Base-by-base conservation (phyloP, 2,329 filamentous ascomycete species). In the Amauroascus niger region DNA sequence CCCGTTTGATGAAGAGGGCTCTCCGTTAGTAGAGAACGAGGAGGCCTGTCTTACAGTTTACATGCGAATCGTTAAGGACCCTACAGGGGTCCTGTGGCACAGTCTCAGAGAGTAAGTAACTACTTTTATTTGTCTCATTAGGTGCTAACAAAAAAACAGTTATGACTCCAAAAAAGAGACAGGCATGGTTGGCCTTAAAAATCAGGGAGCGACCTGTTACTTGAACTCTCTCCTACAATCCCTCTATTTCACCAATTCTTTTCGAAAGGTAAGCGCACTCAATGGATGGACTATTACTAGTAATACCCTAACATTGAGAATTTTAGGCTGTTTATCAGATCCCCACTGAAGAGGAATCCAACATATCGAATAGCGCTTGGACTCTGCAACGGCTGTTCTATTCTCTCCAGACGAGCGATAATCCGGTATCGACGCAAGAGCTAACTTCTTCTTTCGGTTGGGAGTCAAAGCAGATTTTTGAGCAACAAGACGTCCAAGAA, bases 101-200 rank as follows among this genome's bases (percentile, higher is more conserved):
- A 74, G 65, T 55, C 71, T 72, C 60, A 67, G 71, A 56, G 71
- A 72, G 70, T 72, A 61, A 55, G 67, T 57, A 49, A 4, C 35
- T 16, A n/a, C n/a, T n/a, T n/a, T n/a, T n/a, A n/a, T n/a, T n/a
- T n/a, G n/a, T n/a, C n/a, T n/a, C n/a, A n/a, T 20, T 22, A 61
- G 72, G 71, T 16, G 61, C 77, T 53, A 74, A 76, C 64, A 70
- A 71, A 57, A 16, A 74, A 53, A 55, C 48, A 77, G 75, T 72
- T 98, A 98, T 68, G 90, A 98, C 67, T 97, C 93, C n/a, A 98
- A 97, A 74, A 95, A 93, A 68, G 90, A 96, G 72, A 98, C 93
- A 0, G 93, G 93, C 54, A 97, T 90, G 74, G 93, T 98, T 40
- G 93, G 93, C 2, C 76, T 98, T 52, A 93, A 93, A 70, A 98